Evolutionary conservation across 2,329 filamentous ascomycete species (phyloP), one percentile per base, ranked within the genome.

Genomic region (Dothistroma pini): DNA sequence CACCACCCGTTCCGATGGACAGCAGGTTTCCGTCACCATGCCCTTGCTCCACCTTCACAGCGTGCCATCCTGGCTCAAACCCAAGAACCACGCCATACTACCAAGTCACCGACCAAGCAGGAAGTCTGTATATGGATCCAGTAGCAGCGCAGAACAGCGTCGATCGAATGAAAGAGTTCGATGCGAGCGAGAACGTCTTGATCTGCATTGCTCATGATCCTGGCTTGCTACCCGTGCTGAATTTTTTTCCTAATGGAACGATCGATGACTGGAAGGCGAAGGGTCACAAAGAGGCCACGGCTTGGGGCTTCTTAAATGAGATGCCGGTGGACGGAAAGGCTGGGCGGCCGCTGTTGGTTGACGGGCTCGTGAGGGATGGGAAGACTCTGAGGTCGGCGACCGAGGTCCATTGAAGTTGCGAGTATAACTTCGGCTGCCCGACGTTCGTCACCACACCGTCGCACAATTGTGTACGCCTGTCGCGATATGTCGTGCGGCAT

Each of bases 211-310:
- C 25, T 29, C 25, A 29, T 29, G 25, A 29, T 29, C 25, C 25
- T 6, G 25, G 25, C 25, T 29, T 29, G 25, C 25, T 29, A 3
- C 25, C 25, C 6, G 25, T 29, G 6, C 25, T 29, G 25, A 6
- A 29, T 6, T 29, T 29, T 6, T 29, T 29, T 6, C 25, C 25
- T 6, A 6, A 29, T 29, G 25, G 25, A 29, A 29, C 6, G 62
- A 29, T 41, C 59, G 62, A 60, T 48, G 53, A 57, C 35, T 64
- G 59, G 62, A 57, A 60, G 38, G 29, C 50, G 52, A 60, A 60
- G 31, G 62, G 59, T 10, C 60, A 34, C 29, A 60, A 62, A 47
- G 55, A 53, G 41, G 38, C 25, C 4, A 56, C 55, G 32, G 51
- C 54, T 50, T 62, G 60, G 60, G 50, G 50, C 8, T 62, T 62